Conservation (phyloP, 2,329 filamentous ascomycete genomes). For the Cercospora canescens region DNA sequence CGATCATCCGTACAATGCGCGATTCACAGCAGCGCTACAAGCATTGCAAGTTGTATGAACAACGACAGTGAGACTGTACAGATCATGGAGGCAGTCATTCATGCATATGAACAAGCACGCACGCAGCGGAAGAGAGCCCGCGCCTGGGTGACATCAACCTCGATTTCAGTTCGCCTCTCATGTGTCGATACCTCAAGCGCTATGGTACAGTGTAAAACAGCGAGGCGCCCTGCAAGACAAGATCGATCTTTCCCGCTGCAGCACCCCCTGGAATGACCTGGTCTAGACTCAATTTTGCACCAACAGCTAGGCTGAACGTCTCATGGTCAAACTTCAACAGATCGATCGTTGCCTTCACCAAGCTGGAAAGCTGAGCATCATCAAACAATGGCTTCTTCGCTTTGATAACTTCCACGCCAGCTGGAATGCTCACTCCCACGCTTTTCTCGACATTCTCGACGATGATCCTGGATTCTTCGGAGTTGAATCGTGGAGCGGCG, state of each 20-base stretch:
- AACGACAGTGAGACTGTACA: neutral
- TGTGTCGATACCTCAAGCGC: neutral
- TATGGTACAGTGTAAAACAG: constrained; percentile 18
- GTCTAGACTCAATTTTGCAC: constrained; percentile 25
- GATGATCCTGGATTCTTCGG: constrained; percentile 27
- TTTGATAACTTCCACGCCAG: constrained; percentile 20
- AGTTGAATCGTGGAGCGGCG: constrained; percentile 20
- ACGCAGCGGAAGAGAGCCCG: neutral
- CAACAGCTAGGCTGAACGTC: constrained; percentile 27
- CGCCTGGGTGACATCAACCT: neutral
- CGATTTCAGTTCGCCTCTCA: neutral
- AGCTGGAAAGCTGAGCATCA: constrained; percentile 23
- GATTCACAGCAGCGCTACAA: constrained; percentile 19
- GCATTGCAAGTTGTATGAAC: constrained; percentile 2
- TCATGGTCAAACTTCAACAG: constrained; percentile 30
- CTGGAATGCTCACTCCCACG: constrained; percentile 29
- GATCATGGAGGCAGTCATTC: neutral
- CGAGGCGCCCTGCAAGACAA: constrained; percentile 19
- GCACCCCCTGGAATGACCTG: constrained; percentile 17
- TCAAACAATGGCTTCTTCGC: constrained; percentile 31
- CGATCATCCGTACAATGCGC: constrained; percentile 23
- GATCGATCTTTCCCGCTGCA: constrained; percentile 27
- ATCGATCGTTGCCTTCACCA: constrained; percentile 28
- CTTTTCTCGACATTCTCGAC: constrained; percentile 27
- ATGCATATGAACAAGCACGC: neutral